A percentile compares a stretch with the other conserved stretches of the same genome.
Conservation (phyloP, 768 basidiomycete genomes). For the Macrolepiota albuminosa region DNA sequence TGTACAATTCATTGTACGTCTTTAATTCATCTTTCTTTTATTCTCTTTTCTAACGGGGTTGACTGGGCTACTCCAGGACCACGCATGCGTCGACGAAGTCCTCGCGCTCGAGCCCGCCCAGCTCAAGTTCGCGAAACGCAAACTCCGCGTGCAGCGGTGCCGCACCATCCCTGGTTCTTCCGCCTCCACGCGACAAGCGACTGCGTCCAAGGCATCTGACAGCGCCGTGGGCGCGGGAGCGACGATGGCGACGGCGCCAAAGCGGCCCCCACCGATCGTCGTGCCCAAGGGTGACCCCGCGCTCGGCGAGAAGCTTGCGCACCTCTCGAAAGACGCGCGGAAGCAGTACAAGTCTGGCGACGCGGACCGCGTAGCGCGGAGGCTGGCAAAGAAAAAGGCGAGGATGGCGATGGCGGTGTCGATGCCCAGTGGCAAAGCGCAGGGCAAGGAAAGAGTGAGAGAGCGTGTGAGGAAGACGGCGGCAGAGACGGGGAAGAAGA, state of each 20-base stretch:
- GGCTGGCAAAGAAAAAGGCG: slow-evolving; percentile 88
- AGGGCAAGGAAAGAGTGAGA: slow-evolving; percentile 40
- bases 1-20: slow-evolving; percentile 76
- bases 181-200: slow-evolving; percentile 19
- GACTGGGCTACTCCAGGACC: slow-evolving; percentile 51
- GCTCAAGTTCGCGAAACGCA: slow-evolving; percentile 91
- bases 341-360: slow-evolving; percentile 79
- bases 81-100: slow-evolving; percentile 88
- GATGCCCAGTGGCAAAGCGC: slow-evolving; percentile 20
- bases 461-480: slow-evolving; percentile 41
- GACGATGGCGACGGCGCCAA: slow-evolving; percentile 6
- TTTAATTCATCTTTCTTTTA: neutral
- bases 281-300: slow-evolving; percentile 78
- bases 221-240: slow-evolving; percentile 11
- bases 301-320: slow-evolving; percentile 73
- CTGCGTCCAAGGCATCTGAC: slow-evolving; percentile 16
- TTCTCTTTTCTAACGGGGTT: too few species aligned
- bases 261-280: slow-evolving; percentile 18
- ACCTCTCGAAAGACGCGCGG: slow-evolving; percentile 80
- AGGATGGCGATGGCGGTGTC: slow-evolving; percentile 49
- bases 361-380: slow-evolving; percentile 73
- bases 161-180: slow-evolving; percentile 58
- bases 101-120: slow-evolving; percentile 72
- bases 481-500: slow-evolving; percentile 27
- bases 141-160: slow-evolving; percentile 86